Evolutionary conservation across 345 rosid genomes (phyloP).

Genomic region (sweet orange (Citrus sinensis)): DNA sequence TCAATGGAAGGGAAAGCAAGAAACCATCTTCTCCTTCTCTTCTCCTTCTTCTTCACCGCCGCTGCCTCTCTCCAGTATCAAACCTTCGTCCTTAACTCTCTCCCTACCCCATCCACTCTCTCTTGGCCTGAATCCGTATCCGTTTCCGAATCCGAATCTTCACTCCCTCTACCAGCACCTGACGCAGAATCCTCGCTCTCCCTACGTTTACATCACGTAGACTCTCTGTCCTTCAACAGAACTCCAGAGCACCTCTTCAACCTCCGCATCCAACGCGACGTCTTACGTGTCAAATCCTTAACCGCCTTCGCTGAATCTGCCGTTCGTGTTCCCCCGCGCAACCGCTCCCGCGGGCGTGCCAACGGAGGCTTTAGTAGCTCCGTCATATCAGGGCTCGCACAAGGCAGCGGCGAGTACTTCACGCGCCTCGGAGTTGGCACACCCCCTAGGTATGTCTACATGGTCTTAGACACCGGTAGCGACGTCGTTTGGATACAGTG

Average conservation of each 20-base stretch:
- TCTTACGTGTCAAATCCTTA: conserved; percentile 47
- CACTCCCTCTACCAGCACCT: neutral
- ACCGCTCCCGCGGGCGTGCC: conserved; percentile 26
- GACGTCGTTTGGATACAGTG: conserved; percentile 97
- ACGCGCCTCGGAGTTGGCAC: conserved; percentile 93
- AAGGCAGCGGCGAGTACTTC: conserved; percentile 97
- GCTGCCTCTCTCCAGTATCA: conserved; percentile 31
- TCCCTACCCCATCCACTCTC: conserved; percentile 39
- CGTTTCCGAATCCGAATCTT: neutral
- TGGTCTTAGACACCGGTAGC: conserved; percentile 94
- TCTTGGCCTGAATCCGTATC: conserved; percentile 33
- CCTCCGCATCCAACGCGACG: conserved; percentile 72
- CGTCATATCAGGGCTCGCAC: conserved; percentile 81
- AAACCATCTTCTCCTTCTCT: conserved; percentile 27
- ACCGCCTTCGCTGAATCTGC: conserved; percentile 33
- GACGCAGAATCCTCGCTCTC: conserved; percentile 27
- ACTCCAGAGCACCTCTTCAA: conserved; percentile 64
- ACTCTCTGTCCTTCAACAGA: conserved; percentile 49
- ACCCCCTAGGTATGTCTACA: conserved; percentile 71
- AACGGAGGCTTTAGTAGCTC: conserved; percentile 62
- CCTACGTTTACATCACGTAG: conserved; percentile 68
- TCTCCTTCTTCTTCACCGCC: conserved; percentile 29
- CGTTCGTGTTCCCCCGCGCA: conserved; percentile 15
- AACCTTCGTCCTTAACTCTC: conserved; percentile 41
- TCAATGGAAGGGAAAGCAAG: conserved; percentile 41